phyloP scores from a whole-genome alignment of 108 stramenopile genomes.

The Nitzschia inconspicua region DNA sequence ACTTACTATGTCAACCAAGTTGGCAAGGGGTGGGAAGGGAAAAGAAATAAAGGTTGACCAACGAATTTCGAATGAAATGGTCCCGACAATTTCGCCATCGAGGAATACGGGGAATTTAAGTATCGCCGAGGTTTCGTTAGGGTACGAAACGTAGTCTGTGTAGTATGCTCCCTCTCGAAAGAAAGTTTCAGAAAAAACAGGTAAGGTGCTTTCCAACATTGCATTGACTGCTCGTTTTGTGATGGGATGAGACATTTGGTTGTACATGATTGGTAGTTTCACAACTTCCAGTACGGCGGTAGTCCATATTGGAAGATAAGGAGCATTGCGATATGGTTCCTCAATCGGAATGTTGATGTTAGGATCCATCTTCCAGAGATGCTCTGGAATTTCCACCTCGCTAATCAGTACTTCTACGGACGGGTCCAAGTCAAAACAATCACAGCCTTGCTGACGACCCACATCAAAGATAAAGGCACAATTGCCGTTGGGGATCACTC shows the following conservation, averaged over 20 bases:
- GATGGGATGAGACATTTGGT: neutral
- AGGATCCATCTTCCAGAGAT: too few relatives aligned
- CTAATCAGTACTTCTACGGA: too few relatives aligned
- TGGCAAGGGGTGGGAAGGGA: neutral
- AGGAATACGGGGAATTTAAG: neutral
- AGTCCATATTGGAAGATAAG: too few relatives aligned
- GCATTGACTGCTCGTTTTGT: neutral
- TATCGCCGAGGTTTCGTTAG: neutral
- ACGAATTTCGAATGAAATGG: neutral
- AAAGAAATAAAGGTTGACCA: neutral
- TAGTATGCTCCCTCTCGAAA: too few relatives aligned
- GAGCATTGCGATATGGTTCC: too few relatives aligned
- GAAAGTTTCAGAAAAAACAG: neutral
- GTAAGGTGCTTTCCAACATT: neutral
- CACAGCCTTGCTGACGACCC: too few relatives aligned
- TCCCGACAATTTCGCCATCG: neutral
- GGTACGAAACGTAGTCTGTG: constrained; percentile 3
- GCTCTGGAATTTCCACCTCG: too few relatives aligned
- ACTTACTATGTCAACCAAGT: constrained; percentile 7
- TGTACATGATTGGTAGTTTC: neutral
- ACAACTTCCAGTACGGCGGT: neutral
- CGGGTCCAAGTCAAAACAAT: too few relatives aligned
- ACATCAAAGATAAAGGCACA: too few relatives aligned
- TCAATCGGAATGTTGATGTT: too few relatives aligned
- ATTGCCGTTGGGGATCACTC: neutral